Conservation (phyloP, 805 yeast genomes). For the Yarrowia bubula region DNA sequence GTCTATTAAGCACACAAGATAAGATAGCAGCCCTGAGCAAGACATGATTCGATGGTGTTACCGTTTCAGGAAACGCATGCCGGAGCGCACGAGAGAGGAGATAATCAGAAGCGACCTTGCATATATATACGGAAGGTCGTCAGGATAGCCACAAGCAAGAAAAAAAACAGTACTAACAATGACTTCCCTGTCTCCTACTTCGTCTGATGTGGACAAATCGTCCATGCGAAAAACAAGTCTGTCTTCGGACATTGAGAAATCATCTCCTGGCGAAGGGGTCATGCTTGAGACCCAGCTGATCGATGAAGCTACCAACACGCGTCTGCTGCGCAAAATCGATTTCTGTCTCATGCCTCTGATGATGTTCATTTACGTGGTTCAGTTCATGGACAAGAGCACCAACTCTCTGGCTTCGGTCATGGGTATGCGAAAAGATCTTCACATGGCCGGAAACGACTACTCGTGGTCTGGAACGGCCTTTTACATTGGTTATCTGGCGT, state of each 20-base stretch:
- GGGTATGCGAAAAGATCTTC: constrained; percentile 49
- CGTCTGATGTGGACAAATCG: neutral
- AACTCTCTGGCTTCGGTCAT: constrained; percentile 53
- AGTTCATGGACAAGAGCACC: constrained; percentile 60
- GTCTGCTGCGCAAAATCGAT: constrained; percentile 51
- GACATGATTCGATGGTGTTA: constrained; percentile 18
- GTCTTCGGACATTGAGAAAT: neutral
- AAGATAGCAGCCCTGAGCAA: constrained; percentile 14
- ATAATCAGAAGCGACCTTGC: neutral
- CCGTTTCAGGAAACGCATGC: constrained; percentile 5
- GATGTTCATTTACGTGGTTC: constrained; percentile 50
- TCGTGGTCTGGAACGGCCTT: constrained; percentile 59
- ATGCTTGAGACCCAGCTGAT: neutral
- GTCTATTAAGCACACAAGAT: neutral
- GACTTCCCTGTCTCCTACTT: neutral
- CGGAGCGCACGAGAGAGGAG: neutral
- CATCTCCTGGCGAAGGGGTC: neutral
- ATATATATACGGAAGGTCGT: neutral
- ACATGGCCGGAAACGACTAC: constrained; percentile 46
- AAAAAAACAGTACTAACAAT: neutral
- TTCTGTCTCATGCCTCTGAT: constrained; percentile 51
- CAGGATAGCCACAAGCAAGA: neutral
- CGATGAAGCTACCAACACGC: constrained; percentile 3
- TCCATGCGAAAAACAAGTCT: neutral
- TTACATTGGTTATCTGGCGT: constrained; percentile 61